Conservation (phyloP, 1,284 basidiomycete genomes). For the Malassezia slooffiae region DNA sequence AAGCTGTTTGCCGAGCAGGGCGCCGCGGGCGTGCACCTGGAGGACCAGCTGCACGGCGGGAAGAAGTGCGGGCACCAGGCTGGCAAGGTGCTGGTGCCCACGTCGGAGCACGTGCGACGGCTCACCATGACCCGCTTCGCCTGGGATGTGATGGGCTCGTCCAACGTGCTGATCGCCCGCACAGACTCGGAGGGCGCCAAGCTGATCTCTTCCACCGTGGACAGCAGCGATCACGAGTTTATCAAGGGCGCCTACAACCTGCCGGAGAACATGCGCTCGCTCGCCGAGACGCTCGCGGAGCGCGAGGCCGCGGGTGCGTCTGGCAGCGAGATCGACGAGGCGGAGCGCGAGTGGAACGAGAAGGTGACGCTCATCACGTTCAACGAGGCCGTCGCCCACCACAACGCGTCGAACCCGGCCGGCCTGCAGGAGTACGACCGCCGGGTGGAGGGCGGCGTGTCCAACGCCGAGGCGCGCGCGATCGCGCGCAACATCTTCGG, state of each 20-base stretch:
- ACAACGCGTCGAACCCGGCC: constrained; percentile 39
- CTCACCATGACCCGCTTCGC: constrained; percentile 74
- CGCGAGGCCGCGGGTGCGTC: constrained; percentile 32
- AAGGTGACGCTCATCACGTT: constrained; percentile 57
- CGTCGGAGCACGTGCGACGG: constrained; percentile 71
- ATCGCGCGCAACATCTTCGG: constrained; percentile 65
- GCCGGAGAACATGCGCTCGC: constrained; percentile 25
- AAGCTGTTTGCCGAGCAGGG: constrained; percentile 50
- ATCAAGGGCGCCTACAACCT: constrained; percentile 44
- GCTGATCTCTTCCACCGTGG: constrained; percentile 72
- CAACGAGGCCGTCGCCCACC: constrained; percentile 59
- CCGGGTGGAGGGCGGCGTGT: constrained; percentile 59
- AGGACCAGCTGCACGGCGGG: constrained; percentile 46
- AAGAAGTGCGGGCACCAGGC: constrained; percentile 72
- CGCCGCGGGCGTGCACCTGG: constrained; percentile 42
- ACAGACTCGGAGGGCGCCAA: constrained; percentile 85
- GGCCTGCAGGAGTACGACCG: constrained; percentile 51
- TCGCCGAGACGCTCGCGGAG: constrained; percentile 38
- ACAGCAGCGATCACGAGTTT: constrained; percentile 57
- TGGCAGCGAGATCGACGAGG: constrained; percentile 34
- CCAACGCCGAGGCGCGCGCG: constrained; percentile 62
- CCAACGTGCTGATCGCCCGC: constrained; percentile 77
- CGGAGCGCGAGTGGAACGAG: constrained; percentile 45
- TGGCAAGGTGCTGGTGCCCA: constrained; percentile 84
- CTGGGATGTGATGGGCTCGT: constrained; percentile 72